Base-by-base conservation (phyloP, 2,329 filamentous ascomycete species). In the Trichoderma guizhouense region DNA sequence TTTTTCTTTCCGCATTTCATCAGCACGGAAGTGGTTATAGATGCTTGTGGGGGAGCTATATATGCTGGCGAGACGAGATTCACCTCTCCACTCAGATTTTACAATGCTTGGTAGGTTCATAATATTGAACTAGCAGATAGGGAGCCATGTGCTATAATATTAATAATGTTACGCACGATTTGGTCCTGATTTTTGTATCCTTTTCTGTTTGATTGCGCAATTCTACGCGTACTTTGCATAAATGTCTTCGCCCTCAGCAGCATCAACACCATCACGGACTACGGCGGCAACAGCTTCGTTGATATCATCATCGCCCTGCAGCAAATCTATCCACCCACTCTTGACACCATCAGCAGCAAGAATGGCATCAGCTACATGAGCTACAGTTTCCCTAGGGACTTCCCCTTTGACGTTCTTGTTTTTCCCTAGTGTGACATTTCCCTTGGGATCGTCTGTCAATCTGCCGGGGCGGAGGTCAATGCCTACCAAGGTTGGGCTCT, bases 311-410 rank as follows among this genome's bases (percentile, higher is more conserved):
- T 86, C 81, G 0, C 88, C 88, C 73, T 87, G 84, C 5, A 88
- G 74, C 76, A 89, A 79, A 76, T 90, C 88, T 34, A 89, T 73
- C 87, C 88, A 90, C 14, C 78, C 79, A 66, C 81, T 88, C 80
- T 82, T 83, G 28, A 85, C 78, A 7, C 82, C 82, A 1, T 84
- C 83, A 0, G 79, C 79, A 2, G 86, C 87, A 64, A 92, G 82
- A 73, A 91, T 81, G 74, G 85, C 81, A 11, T 87, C 87, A 1
- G 88, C 85, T 3, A 89, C 84, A 71, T 83, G 80, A 7, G 91
- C 91, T 11, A 92, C 90, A 75, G 87, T 85, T 69, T 86, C 88
- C 7, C 91, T 84, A 72, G 86, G 86, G 61, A 87, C 84, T 1
- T 77, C 78, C 14, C 84, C 85, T 43, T 74, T 76, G 9, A 81